These are phyloP conservation scores for Yamadazyma philogaea DNA, from an alignment of 805 yeast species.

Conservation along the genomic window DNA sequence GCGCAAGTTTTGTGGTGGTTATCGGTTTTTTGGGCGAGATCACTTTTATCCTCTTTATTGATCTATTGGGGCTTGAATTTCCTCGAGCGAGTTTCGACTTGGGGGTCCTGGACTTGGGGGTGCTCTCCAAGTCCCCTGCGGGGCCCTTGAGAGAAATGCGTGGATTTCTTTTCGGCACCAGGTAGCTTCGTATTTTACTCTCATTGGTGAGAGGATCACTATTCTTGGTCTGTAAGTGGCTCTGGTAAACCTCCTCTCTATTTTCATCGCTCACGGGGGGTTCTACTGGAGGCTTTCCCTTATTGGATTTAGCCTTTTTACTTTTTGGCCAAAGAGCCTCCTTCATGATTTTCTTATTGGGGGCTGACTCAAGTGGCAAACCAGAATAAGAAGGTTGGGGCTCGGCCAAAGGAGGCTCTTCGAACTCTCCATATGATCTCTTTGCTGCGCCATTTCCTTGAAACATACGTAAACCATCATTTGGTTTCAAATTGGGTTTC, in stretches of 20 bases:
- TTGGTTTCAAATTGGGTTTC: not conserved
- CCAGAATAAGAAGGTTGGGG: conserved; percentile 68
- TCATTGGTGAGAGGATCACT: conserved; percentile 13
- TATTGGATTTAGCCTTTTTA: conserved; percentile 18
- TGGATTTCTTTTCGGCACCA: conserved; percentile 9
- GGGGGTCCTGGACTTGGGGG: conserved; percentile 8
- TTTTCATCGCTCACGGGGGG: not conserved
- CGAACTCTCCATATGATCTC: conserved; percentile 24
- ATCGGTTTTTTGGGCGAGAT: conserved; percentile 28
- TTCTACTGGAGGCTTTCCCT: conserved; percentile 9
- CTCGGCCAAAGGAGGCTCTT: conserved; percentile 57
- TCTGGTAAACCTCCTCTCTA: conserved; percentile 8
- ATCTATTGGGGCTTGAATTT: conserved; percentile 14
- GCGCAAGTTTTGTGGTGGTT: conserved; percentile 13
- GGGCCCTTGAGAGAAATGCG: not conserved
- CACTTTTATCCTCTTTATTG: conserved; percentile 26
- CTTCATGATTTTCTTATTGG: conserved; percentile 55
- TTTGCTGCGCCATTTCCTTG: not conserved
- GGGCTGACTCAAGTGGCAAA: conserved; percentile 65
- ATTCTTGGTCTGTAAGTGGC: conserved; percentile 15
- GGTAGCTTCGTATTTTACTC: conserved; percentile 20
- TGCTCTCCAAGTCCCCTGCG: not conserved
- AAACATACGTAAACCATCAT: not conserved
- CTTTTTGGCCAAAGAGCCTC: conserved; percentile 53
- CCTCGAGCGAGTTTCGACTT: conserved; percentile 7